phyloP scores from a whole-genome alignment of 805 yeast genomes.

The Ogataea naganishii region DNA sequence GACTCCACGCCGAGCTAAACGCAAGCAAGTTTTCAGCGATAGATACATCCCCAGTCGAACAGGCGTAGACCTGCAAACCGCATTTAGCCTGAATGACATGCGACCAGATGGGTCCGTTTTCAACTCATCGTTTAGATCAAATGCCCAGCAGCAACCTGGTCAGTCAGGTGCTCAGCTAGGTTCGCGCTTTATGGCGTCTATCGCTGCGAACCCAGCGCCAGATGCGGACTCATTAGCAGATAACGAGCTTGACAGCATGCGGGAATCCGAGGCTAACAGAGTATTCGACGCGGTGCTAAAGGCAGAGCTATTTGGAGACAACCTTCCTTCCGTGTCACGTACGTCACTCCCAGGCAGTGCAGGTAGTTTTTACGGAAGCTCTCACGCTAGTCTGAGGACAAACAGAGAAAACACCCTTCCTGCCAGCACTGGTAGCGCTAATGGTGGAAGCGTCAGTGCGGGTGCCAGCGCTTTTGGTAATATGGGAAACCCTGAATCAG shows the following conservation, averaged over 20 bases:
- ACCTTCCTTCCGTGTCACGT: conserved; percentile 59
- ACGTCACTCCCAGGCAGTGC: too few relatives aligned
- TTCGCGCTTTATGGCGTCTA: background rate
- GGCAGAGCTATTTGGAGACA: conserved; percentile 87
- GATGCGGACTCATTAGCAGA: conserved; percentile 24
- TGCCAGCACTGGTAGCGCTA: too few relatives aligned
- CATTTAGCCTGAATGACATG: conserved; percentile 48
- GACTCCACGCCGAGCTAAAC: conserved; percentile 37
- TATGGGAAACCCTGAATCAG: too few relatives aligned
- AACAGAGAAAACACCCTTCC: too few relatives aligned
- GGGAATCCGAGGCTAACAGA: conserved; percentile 76
- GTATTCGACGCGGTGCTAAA: conserved; percentile 81
- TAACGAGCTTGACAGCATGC: conserved; percentile 56
- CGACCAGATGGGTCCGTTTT: background rate
- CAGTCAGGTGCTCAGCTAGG: background rate
- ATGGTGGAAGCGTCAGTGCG: too few relatives aligned
- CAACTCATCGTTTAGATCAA: background rate
- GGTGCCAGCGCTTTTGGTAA: too few relatives aligned
- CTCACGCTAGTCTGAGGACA: too few relatives aligned
- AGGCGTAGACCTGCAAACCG: conserved; percentile 83
- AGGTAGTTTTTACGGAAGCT: too few relatives aligned
- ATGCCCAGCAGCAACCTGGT: background rate
- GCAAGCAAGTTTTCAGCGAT: conserved; percentile 59
- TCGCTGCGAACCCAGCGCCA: conserved; percentile 3
- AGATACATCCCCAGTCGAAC: conserved; percentile 82